These are phyloP conservation scores for Septoria linicola DNA, from an alignment of 2,329 filamentous ascomycete species.

Conservation along the genomic window DNA sequence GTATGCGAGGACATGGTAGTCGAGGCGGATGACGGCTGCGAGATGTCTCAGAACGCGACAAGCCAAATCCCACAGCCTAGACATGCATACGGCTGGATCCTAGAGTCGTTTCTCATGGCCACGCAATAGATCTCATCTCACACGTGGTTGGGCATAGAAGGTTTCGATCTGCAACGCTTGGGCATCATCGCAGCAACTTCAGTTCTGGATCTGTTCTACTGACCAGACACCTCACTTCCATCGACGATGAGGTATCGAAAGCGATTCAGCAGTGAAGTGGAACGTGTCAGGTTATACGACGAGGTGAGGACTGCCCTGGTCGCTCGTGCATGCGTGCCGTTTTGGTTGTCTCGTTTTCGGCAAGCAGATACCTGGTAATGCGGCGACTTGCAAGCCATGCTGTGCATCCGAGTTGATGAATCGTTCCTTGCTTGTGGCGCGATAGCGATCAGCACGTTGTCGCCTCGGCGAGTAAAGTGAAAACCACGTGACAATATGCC, in stretches of 20 bases:
- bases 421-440: background rate
- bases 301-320: conserved; percentile 2
- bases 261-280: background rate
- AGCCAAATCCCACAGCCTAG: too few species aligned
- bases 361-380: background rate
- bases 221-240: background rate
- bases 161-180: background rate
- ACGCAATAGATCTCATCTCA: background rate
- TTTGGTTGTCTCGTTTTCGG: background rate
- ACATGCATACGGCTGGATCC: too few species aligned
- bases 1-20: too few species aligned
- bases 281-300: background rate
- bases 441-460: background rate
- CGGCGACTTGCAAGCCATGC: background rate
- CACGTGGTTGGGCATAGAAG: background rate
- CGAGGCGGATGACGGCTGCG: too few species aligned
- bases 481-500: too few species aligned
- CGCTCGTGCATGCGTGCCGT: conserved; percentile 7
- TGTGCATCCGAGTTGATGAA: background rate
- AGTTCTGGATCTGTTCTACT: background rate
- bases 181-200: background rate
- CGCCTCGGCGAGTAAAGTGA: too few species aligned
- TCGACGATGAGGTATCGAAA: background rate
- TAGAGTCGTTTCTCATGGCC: too few species aligned
- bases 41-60: too few species aligned